Conservation (phyloP, 495 filamentous ascomycete genomes). For the Aspergillus incahuasiensis region DNA sequence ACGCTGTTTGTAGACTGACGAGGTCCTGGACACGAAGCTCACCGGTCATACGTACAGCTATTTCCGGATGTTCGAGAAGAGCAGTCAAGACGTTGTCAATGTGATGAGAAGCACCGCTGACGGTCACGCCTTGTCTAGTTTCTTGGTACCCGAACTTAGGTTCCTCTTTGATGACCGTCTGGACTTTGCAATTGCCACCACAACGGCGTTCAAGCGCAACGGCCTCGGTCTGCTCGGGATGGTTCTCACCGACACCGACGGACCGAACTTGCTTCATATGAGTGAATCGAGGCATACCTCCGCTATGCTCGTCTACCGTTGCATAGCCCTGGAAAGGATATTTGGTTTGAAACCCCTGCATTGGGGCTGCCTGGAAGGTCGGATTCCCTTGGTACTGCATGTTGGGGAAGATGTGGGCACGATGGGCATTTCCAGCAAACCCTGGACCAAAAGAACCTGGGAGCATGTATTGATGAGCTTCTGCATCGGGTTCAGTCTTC, state of each 20-base stretch:
- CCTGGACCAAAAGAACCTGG: neutral
- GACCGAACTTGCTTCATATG: neutral
- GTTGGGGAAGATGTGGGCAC: neutral
- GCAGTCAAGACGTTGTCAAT: constrained; percentile 51
- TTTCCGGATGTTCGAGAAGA: constrained; percentile 42
- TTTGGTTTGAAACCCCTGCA: neutral
- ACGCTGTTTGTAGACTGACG: constrained; percentile 53
- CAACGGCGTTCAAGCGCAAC: neutral
- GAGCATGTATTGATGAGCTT: neutral
- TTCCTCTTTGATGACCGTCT: neutral
- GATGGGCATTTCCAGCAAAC: neutral
- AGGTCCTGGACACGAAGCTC: constrained; percentile 47
- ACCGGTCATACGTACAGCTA: constrained; percentile 46
- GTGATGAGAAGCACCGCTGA: neutral
- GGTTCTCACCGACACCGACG: neutral
- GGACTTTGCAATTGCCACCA: neutral
- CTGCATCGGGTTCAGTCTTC: neutral
- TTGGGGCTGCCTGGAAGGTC: neutral
- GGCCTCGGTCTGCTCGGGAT: neutral
- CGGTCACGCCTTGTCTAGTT: neutral
- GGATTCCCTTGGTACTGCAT: neutral
- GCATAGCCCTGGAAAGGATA: neutral
- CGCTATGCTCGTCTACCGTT: neutral
- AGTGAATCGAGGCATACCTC: neutral
- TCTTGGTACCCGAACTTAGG: no score